Percentiles rank a stretch among this genome's conserved stretches.
Evolutionary conservation across 257 asterid genomes (phyloP).

Genomic region (Mentha longifolia): DNA sequence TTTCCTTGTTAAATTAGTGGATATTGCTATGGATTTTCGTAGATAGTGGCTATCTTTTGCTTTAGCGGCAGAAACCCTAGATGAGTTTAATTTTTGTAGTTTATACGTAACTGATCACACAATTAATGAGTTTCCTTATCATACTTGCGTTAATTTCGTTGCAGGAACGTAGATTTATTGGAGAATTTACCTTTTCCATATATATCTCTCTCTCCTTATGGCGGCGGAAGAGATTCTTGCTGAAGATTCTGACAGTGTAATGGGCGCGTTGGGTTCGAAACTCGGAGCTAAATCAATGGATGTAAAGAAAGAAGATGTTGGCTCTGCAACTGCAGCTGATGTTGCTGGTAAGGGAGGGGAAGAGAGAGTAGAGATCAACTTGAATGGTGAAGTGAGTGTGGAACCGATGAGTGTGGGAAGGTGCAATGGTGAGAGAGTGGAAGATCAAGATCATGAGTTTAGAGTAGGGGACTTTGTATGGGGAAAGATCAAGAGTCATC

Average conservation of each 20-base stretch:
- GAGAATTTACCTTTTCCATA: conserved; percentile 11
- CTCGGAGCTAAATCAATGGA: too few relatives aligned
- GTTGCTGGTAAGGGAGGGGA: too few relatives aligned
- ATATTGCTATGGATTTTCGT: background rate
- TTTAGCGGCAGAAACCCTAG: conserved; percentile 28
- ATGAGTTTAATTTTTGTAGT: background rate
- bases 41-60: background rate
- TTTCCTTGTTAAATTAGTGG: too few relatives aligned
- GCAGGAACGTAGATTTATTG: background rate
- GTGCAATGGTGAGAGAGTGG: conserved; percentile 34
- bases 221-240: conserved; percentile 27
- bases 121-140: conserved; percentile 3
- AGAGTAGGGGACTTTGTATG: conserved; percentile 86
- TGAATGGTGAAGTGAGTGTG: background rate
- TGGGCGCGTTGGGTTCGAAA: conserved; percentile 19
- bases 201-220: background rate
- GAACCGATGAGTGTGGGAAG: conserved; percentile 16
- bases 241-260: conserved; percentile 24
- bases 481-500: conserved; percentile 80
- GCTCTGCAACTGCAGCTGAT: too few relatives aligned
- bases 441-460: conserved; percentile 39
- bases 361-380: background rate
- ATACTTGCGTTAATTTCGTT: background rate
- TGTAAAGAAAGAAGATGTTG: too few relatives aligned
- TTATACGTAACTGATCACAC: conserved; percentile 3